Evolutionary conservation across 805 yeast genomes (phyloP), one percentile per base, ranked within the genome.

Genomic region (Metschnikowia peoriensis): DNA sequence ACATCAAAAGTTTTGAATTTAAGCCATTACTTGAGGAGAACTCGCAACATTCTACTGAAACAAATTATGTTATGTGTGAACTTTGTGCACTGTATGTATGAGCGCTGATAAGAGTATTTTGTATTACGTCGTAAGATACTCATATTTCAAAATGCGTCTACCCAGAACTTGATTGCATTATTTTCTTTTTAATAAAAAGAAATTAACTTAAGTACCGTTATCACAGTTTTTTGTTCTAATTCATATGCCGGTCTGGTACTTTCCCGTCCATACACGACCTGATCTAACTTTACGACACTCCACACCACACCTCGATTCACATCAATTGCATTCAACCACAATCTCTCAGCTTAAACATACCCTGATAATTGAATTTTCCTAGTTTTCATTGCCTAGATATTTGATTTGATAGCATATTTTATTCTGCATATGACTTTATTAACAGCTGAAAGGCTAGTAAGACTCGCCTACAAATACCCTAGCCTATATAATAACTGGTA

Each of bases 401-500:
- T 38, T 5, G 41, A 38, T 22, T 22, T 22, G 22, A 16, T 12
- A 15, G 22, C 22, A 2, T 15, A 16, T n/a, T 11, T 28, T 16
- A n/a, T 7, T 14, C 8, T 11, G 15, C 17, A 27, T n/a, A 42
- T 62, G 43, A 32, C 54, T 16, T 61, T 77, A 1, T 64, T 85
- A 8, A 84, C 84, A 0, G 75, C 88, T 1, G 80, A 78, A 51
- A 69, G 89, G 52, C 71, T 86, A n/a, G 74, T 73, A 0, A 68
- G 69, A 50, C 66, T 86, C 32, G 80, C 86, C 1, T 74, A 74
- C 61, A 66, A 75, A 38, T 81, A 82, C 64, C 86, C 88, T 0
- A 67, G 68, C 10, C 75, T 89, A 29, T 69, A 75, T 41, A 71
- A 76, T 56, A 64, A 80, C 22, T 92, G 97, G 97, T 88, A 85